These are phyloP conservation scores for Marasmius fiardii DNA, from an alignment of 1,284 basidiomycete genomes.

Conservation along the genomic window DNA sequence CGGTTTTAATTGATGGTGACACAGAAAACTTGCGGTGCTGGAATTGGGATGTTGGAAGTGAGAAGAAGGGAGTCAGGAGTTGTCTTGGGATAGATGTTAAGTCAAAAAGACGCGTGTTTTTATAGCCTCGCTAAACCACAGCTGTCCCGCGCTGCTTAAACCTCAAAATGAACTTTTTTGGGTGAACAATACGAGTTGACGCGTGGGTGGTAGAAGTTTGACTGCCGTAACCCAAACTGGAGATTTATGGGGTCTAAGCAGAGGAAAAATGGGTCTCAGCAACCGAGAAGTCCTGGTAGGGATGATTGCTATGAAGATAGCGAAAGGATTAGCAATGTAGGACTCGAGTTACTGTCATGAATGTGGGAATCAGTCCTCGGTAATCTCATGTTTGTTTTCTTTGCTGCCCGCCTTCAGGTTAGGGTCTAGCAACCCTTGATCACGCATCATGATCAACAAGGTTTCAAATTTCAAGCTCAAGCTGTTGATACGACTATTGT, in stretches of 20 bases:
- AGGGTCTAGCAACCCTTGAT: too few species aligned
- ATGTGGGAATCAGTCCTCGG: too few species aligned
- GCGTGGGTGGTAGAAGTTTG: neutral
- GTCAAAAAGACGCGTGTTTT: neutral
- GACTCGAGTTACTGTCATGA: too few species aligned
- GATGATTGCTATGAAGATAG: neutral
- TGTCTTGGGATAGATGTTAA: neutral
- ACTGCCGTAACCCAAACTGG: neutral
- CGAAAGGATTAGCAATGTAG: too few species aligned
- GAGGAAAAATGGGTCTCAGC: neutral
- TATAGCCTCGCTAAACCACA: neutral
- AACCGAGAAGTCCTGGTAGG: neutral
- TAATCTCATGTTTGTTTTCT: too few species aligned
- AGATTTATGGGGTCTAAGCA: neutral
- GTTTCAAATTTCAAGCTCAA: too few species aligned
- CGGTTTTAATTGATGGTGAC: too few species aligned
- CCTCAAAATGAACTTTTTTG: neutral
- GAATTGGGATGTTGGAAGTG: neutral
- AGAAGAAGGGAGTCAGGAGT: neutral
- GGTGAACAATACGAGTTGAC: neutral
- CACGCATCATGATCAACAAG: too few species aligned
- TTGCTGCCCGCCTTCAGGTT: too few species aligned
- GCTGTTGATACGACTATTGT: too few species aligned
- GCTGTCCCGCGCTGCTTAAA: conserved; percentile 2
- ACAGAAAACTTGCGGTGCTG: neutral